Evolutionary conservation across 345 rosid genomes (phyloP).

Genomic region (Mangifera indica): DNA sequence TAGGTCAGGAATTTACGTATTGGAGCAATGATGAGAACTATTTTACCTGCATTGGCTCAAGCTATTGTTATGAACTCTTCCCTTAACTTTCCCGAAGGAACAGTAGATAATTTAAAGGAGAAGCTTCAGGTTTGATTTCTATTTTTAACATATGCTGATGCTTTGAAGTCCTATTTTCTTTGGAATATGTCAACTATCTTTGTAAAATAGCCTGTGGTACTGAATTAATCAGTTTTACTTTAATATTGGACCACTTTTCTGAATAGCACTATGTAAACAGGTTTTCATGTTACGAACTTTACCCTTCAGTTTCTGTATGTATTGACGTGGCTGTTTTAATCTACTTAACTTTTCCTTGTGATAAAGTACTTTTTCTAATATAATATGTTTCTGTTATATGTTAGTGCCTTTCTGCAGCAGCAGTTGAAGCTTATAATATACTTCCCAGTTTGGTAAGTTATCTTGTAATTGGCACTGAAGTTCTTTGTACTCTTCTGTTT

Average conservation of each 20-base stretch:
- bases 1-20: constrained; percentile 84
- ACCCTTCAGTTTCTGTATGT: background rate
- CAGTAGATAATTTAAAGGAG: constrained; percentile 46
- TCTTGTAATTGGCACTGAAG: constrained; percentile 1
- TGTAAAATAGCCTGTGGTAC: background rate
- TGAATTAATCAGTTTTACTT: background rate
- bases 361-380: constrained; percentile 13
- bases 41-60: constrained; percentile 87
- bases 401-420: constrained; percentile 67
- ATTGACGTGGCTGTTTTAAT: background rate
- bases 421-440: constrained; percentile 75
- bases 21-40: constrained; percentile 90
- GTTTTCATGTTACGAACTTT: background rate
- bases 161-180: constrained; percentile 3
- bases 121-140: constrained; percentile 60
- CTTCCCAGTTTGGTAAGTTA: constrained; percentile 75
- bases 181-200: background rate
- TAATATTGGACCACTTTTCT: background rate
- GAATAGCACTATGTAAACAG: background rate
- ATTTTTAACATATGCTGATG: background rate
- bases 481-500: constrained; percentile 4
- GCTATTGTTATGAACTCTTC: constrained; percentile 68
- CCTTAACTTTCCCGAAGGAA: constrained; percentile 33
- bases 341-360: background rate
- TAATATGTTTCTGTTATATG: constrained; percentile 20